Conservation (phyloP, 768 basidiomycete species). For the Polyporus arcularius region DNA sequence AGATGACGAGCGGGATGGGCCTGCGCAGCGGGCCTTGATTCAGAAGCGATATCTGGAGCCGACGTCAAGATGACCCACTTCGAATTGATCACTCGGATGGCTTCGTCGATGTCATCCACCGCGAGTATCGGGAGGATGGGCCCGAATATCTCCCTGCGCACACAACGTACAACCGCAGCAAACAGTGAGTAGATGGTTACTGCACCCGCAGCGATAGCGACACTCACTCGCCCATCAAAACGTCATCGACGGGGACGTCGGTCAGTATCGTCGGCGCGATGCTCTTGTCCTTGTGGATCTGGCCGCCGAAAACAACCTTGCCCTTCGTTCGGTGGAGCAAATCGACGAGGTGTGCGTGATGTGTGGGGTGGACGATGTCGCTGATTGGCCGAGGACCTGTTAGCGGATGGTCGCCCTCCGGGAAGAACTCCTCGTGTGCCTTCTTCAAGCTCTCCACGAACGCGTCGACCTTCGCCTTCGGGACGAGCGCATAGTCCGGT, state of each 20-base stretch:
- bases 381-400: constrained; percentile 41
- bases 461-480: constrained; percentile 43
- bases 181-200: not conserved
- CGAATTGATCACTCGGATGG: constrained; percentile 53
- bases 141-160: constrained; percentile 68
- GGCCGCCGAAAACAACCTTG: constrained; percentile 53
- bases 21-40: constrained; percentile 31
- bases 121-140: constrained; percentile 67
- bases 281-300: constrained; percentile 40
- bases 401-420: constrained; percentile 46
- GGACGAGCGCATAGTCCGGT: constrained; percentile 49
- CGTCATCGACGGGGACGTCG: constrained; percentile 54
- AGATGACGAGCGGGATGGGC: constrained; percentile 61
- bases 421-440: constrained; percentile 51
- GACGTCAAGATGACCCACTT: constrained; percentile 39
- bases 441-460: constrained; percentile 48
- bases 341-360: constrained; percentile 53
- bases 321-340: constrained; percentile 60
- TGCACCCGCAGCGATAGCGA: not conserved
- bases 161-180: not conserved
- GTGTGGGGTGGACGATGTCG: constrained; percentile 54
- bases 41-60: not conserved
- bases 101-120: constrained; percentile 56
- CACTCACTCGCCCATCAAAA: constrained; percentile 59
- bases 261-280: constrained; percentile 65